Evolutionary conservation across 2,329 filamentous ascomycete genomes (phyloP).

Genomic region (Fusarium sp.): DNA sequence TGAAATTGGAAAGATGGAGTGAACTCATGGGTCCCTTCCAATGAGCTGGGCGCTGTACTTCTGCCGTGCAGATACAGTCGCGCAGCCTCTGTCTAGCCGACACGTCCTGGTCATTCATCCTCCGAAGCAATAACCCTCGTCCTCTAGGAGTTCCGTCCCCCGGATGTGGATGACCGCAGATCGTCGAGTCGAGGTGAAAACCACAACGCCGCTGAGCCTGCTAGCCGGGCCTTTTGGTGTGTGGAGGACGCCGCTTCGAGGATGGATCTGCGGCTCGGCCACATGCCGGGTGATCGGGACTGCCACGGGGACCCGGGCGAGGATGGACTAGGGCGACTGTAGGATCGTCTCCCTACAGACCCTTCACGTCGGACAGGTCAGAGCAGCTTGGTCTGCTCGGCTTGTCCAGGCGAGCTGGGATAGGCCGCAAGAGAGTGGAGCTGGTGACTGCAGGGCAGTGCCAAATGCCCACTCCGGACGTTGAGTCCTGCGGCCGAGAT

Average conservation of each 20-base stretch:
- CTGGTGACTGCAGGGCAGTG: conserved; percentile 39
- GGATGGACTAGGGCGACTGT: conserved; percentile 39
- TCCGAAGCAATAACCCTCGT: conserved; percentile 4
- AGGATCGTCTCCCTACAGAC: conserved; percentile 46
- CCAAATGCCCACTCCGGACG: conserved; percentile 31
- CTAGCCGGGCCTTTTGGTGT: conserved; percentile 38
- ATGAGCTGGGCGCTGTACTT: conserved; percentile 46
- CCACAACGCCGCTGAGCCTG: conserved; percentile 34
- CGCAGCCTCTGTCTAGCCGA: conserved; percentile 41
- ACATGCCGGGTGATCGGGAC: conserved; percentile 19
- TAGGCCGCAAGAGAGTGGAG: conserved; percentile 30
- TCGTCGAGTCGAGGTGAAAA: conserved; percentile 34
- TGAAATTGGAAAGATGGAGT: conserved; percentile 45
- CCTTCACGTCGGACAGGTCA: conserved; percentile 18
- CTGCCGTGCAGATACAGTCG: conserved; percentile 50
- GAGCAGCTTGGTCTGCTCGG: conserved; percentile 35
- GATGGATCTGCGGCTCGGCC: conserved; percentile 25
- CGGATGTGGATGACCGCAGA: conserved; percentile 22
- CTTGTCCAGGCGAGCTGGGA: conserved; percentile 11
- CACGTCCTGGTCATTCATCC: conserved; percentile 26
- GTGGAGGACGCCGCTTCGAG: conserved; percentile 39
- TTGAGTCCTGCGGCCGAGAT: conserved; percentile 45
- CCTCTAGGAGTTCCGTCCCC: conserved; percentile 4
- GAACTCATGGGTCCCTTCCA: conserved; percentile 44
- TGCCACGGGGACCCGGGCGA: conserved; percentile 19